A percentile compares a stretch with the other conserved stretches of the same genome.
Evolutionary conservation across 352 stramenopile species (phyloP).

Genomic region (Phytophthora vignae): DNA sequence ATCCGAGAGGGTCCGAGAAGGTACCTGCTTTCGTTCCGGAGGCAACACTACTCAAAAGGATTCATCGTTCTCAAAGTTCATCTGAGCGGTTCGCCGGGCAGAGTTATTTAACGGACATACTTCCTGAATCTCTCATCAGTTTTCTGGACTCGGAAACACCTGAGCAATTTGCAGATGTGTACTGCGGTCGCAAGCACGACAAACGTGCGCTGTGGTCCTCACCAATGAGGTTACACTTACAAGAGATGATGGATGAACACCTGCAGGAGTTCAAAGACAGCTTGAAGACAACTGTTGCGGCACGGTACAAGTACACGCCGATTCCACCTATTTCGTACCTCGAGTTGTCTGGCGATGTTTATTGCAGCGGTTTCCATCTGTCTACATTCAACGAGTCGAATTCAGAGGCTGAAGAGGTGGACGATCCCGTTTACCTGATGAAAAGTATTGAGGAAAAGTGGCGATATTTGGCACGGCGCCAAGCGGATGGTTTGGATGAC

Average conservation of each 20-base stretch:
- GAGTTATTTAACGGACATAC: constrained; percentile 74
- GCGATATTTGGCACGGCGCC: constrained; percentile 58
- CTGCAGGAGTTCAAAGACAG: constrained; percentile 72
- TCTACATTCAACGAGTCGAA: constrained; percentile 70
- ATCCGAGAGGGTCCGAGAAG: constrained; percentile 31
- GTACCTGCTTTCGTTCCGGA: constrained; percentile 62
- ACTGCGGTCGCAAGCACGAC: constrained; percentile 59
- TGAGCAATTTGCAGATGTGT: constrained; percentile 75
- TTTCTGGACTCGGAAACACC: constrained; percentile 72
- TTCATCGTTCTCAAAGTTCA: constrained; percentile 69
- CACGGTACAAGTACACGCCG: constrained; percentile 66
- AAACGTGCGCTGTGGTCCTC: constrained; percentile 77
- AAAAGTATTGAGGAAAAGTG: constrained; percentile 84
- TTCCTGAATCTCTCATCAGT: constrained; percentile 77
- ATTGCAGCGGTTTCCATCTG: constrained; percentile 79
- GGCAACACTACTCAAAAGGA: constrained; percentile 63
- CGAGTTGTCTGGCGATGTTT: constrained; percentile 79
- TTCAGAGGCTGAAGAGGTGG: constrained; percentile 65
- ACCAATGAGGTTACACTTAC: constrained; percentile 75
- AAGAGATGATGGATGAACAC: constrained; percentile 78
- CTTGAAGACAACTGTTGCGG: constrained; percentile 60
- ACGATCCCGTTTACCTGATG: constrained; percentile 82
- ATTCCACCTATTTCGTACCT: constrained; percentile 74
- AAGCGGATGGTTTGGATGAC: constrained; percentile 49
- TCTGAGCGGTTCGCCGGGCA: constrained; percentile 54